Conservation (phyloP, 495 filamentous ascomycete genomes). For the Aspergillus panamensis region DNA sequence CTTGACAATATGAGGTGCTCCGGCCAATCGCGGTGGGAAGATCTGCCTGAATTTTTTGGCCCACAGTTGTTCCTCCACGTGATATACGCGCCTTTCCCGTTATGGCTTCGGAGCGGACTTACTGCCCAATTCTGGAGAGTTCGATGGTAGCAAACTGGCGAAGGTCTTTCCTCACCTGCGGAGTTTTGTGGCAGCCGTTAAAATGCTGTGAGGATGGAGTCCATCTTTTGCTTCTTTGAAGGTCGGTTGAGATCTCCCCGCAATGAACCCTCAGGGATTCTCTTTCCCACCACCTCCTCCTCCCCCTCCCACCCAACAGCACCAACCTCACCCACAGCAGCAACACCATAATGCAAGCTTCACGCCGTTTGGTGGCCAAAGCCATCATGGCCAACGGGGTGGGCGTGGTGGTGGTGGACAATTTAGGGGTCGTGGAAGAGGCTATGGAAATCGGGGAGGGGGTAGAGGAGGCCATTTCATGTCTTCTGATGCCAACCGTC, state of each 20-base stretch:
- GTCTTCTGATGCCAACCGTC: slow-evolving; percentile 21
- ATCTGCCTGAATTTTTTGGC: slow-evolving; percentile 23
- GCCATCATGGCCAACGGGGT: slow-evolving; percentile 30
- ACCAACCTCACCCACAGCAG: slow-evolving; percentile 17
- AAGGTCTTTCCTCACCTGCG: slow-evolving; percentile 5
- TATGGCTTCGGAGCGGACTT: slow-evolving; percentile 24
- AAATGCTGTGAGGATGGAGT: slow-evolving; percentile 26
- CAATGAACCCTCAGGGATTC: slow-evolving; percentile 48
- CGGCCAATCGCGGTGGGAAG: slow-evolving; percentile 23
- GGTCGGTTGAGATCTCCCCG: slow-evolving; percentile 25
- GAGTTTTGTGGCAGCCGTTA: slow-evolving; percentile 9
- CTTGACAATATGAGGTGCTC: slow-evolving; percentile 2
- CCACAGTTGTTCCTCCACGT: slow-evolving; percentile 12
- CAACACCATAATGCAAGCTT: slow-evolving; percentile 23
- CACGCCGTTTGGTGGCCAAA: slow-evolving; percentile 33
- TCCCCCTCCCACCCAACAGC: slow-evolving; percentile 36
- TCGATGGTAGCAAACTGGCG: slow-evolving; percentile 6
- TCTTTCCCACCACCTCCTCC: slow-evolving; percentile 52
- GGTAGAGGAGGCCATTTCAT: slow-evolving; percentile 51
- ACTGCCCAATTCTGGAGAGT: slow-evolving; percentile 13
- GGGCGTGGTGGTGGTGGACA: slow-evolving; percentile 32
- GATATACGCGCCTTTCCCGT: slow-evolving; percentile 11
- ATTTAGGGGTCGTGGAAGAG: slow-evolving; percentile 41
- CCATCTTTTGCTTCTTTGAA: slow-evolving; percentile 22
- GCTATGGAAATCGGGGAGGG: slow-evolving; percentile 50